A percentile compares a stretch with the other conserved stretches of the same genome.
Evolutionary conservation across 176 grass and related monocot species (phyloP).

Genomic region (Hsuehochloa calcarea): DNA sequence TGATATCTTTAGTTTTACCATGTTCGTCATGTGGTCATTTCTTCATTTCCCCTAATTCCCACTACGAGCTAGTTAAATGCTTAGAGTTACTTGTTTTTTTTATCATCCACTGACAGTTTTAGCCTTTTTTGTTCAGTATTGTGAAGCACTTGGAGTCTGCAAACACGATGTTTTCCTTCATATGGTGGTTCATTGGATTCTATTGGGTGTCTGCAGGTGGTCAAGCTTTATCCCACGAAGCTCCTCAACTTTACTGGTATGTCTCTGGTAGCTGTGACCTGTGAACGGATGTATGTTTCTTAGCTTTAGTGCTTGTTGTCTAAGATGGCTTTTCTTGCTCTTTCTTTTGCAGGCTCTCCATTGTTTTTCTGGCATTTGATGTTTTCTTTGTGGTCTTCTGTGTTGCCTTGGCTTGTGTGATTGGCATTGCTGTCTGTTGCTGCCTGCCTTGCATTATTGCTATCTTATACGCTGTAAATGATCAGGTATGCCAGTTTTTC

Average conservation of each 20-base stretch:
- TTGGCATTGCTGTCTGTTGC: constrained; percentile 97
- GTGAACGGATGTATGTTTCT: background rate
- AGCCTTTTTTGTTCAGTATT: constrained; percentile 44
- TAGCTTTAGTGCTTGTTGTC: constrained; percentile 16
- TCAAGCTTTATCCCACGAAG: constrained; percentile 59
- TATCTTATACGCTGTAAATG: constrained; percentile 88
- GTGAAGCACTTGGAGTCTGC: constrained; percentile 89
- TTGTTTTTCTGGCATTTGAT: constrained; percentile 96
- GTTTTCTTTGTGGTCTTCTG: constrained; percentile 99
- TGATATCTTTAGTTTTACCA: background rate
- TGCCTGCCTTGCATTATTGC: constrained; percentile 99
- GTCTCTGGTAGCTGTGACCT: background rate
- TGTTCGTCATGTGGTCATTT: background rate
- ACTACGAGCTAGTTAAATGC: background rate
- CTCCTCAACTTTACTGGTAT: constrained; percentile 99
- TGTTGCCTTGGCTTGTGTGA: constrained; percentile 83
- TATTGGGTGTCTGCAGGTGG: constrained; percentile 94
- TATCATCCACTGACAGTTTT: constrained; percentile 10
- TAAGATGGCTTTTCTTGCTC: constrained; percentile 34
- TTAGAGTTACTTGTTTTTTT: constrained; percentile 4
- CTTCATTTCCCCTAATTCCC: background rate
- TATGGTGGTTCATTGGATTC: constrained; percentile 99
- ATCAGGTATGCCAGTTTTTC: constrained; percentile 66
- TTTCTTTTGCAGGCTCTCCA: constrained; percentile 69
- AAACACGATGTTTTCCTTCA: constrained; percentile 98